Conservation (phyloP, 2,329 filamentous ascomycete genomes). For the Hypoxylon sp. region DNA sequence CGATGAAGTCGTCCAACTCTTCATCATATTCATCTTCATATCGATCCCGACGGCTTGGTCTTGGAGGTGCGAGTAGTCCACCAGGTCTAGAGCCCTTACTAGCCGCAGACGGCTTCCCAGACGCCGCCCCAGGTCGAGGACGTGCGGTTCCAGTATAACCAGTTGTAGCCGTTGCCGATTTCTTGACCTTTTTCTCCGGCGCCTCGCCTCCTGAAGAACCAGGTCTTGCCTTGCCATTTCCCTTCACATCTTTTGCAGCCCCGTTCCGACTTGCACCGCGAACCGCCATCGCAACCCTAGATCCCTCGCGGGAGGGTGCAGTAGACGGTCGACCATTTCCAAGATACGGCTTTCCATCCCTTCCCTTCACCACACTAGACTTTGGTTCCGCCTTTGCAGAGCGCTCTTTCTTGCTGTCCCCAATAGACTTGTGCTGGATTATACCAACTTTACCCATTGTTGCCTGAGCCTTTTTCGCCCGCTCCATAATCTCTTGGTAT, state of each 20-base stretch:
- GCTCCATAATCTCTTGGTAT: slow-evolving; percentile 80
- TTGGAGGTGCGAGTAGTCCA: slow-evolving; percentile 58
- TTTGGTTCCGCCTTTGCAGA: slow-evolving; percentile 62
- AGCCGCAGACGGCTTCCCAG: slow-evolving; percentile 49
- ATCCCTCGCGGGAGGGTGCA: slow-evolving; percentile 42
- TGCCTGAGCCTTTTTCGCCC: slow-evolving; percentile 76
- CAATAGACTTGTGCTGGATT: slow-evolving; percentile 81
- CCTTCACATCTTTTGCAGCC: slow-evolving; percentile 44
- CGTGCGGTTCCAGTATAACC: slow-evolving; percentile 77
- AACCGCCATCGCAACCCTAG: slow-evolving; percentile 32
- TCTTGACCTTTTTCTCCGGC: slow-evolving; percentile 72
- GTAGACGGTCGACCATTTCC: slow-evolving; percentile 47
- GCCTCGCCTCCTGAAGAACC: slow-evolving; percentile 56
- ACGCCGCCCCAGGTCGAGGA: slow-evolving; percentile 63
- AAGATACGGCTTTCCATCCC: slow-evolving; percentile 47
- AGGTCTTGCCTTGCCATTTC: slow-evolving; percentile 50
- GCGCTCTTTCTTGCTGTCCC: slow-evolving; percentile 73
- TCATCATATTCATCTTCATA: slow-evolving; percentile 76
- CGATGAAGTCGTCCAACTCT: slow-evolving; percentile 72
- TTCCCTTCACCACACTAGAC: slow-evolving; percentile 54
- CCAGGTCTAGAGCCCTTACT: slow-evolving; percentile 46
- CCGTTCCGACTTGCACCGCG: slow-evolving; percentile 47
- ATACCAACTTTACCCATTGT: slow-evolving; percentile 75
- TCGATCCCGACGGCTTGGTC: slow-evolving; percentile 51
- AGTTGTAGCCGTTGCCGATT: slow-evolving; percentile 73